These are phyloP conservation scores for Pseudozyma flocculosa DNA, from an alignment of 1,284 basidiomycete species.

Conservation along the genomic window DNA sequence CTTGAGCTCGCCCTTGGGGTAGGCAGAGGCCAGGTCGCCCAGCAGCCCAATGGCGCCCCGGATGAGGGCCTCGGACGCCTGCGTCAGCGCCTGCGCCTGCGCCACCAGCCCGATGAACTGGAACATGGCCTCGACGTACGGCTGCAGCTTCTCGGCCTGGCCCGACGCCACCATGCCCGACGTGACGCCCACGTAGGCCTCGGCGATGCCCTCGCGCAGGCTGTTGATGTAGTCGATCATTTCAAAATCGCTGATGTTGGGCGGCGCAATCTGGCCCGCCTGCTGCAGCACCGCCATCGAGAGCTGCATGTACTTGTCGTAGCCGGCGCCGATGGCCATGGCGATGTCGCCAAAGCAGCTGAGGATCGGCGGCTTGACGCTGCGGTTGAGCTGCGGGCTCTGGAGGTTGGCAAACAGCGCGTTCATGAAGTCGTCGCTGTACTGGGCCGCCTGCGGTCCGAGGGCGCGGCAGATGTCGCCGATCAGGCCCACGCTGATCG, in stretches of 20 bases:
- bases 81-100: slow-evolving; percentile 72
- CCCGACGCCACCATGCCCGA: slow-evolving; percentile 82
- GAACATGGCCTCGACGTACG: slow-evolving; percentile 75
- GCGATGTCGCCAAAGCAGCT: slow-evolving; percentile 97
- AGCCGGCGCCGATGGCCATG: slow-evolving; percentile 78
- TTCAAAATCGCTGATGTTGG: slow-evolving; percentile 69
- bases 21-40: slow-evolving; percentile 84
- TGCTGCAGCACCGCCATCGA: slow-evolving; percentile 89
- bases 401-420: slow-evolving; percentile 88
- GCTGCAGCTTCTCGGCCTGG: slow-evolving; percentile 71
- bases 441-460: slow-evolving; percentile 77
- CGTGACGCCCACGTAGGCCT: slow-evolving; percentile 93
- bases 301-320: slow-evolving; percentile 85
- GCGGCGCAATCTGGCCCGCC: slow-evolving; percentile 68
- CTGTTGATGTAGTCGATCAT: slow-evolving; percentile 87
- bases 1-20: slow-evolving; percentile 64
- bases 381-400: slow-evolving; percentile 84
- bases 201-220: slow-evolving; percentile 90
- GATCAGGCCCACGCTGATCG: slow-evolving; percentile 90
- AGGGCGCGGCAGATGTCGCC: slow-evolving; percentile 93
- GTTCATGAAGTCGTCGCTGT: slow-evolving; percentile 83
- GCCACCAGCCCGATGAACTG: slow-evolving; percentile 79
- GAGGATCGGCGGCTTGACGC: slow-evolving; percentile 93
- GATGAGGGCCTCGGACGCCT: slow-evolving; percentile 70
- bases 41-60: slow-evolving; percentile 78